These are phyloP conservation scores for Cryphonectria nitschkei DNA, from an alignment of 2,329 filamentous ascomycete species.

Conservation along the genomic window DNA sequence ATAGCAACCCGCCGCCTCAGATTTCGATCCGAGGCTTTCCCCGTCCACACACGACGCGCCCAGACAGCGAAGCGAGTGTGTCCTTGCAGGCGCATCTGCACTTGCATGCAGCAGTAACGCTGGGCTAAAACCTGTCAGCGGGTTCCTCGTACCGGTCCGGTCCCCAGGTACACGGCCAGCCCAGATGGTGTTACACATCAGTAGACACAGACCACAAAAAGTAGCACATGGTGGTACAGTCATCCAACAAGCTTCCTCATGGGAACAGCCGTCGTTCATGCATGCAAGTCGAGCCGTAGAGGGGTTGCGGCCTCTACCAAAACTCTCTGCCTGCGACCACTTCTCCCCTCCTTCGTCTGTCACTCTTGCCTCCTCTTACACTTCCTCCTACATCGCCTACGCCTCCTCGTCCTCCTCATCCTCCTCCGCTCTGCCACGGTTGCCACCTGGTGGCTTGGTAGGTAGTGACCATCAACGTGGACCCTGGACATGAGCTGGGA, in stretches of 20 bases:
- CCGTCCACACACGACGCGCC: background rate
- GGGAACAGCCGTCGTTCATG: constrained; percentile 5
- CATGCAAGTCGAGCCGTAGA: background rate
- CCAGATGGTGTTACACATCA: constrained; percentile 8
- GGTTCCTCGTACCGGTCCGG: background rate
- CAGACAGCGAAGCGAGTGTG: background rate
- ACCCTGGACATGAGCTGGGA: background rate
- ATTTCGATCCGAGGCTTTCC: constrained; percentile 15
- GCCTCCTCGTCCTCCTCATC: background rate
- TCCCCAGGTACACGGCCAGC: background rate
- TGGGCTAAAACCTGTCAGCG: background rate
- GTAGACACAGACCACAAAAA: background rate
- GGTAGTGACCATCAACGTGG: background rate
- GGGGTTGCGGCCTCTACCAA: background rate
- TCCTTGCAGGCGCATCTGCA: background rate
- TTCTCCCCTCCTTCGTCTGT: background rate
- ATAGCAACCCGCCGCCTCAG: constrained; percentile 21
- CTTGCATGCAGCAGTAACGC: background rate
- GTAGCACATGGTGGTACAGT: background rate
- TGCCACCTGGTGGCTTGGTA: background rate
- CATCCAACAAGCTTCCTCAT: constrained; percentile 8
- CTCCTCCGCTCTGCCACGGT: background rate
- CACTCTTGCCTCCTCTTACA: background rate
- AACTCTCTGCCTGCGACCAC: background rate
- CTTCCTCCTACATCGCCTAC: background rate